Evolutionary conservation across 2,329 filamentous ascomycete species (phyloP), one percentile per base, ranked within the genome.

Genomic region (Aurifilum marmelostoma): DNA sequence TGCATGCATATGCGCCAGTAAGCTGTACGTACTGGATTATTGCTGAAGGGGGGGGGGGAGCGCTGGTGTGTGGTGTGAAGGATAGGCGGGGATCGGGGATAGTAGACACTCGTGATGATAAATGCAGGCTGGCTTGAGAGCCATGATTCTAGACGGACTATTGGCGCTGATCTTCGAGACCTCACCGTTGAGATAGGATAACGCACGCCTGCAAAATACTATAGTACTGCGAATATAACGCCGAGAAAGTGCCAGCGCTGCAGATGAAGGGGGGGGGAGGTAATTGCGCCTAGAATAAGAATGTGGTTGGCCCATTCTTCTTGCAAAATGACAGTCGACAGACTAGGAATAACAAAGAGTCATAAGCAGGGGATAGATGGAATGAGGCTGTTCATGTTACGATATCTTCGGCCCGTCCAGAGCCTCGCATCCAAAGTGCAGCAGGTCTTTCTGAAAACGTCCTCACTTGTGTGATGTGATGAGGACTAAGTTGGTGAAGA

Each of bases 351-450:
- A 60, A 50, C 39, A 60, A 66, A 66, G 68, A 69, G 47, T 69
- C 68, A 67, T 21, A 54, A 34, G 34, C 32, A 69, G 60, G 52
- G 9, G 14, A 39, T 39, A 27, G 18, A 60, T 67, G 27, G 16
- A 63, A 63, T 64, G 69, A 69, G 69, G 67, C 67, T 63, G 60
- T 47, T 60, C 41, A 47, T 58, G 59, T 4, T 69, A 21, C 37
- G 27, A 4, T 59, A 29, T 63, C 61, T 47, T 39, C 29, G 56
- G 60, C 27, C 32, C 34, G 63, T 54, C 16, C 61, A 63, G 16
- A 34, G 64, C 54, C 43, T 62, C 58, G 68, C 68, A 58, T 56
- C 5, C 4, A 39, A 56, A 67, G 18, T 14, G 59, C 52, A 71
- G 41, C 56, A 34, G 4, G 39, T 34, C 32, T 56, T 41, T 34